Percentiles rank a stretch among this genome's conserved stretches.
These are phyloP conservation scores for Ulota crispa DNA, from an alignment of 225 moss, liverwort and hornwort genomes.

Conservation along the genomic window DNA sequence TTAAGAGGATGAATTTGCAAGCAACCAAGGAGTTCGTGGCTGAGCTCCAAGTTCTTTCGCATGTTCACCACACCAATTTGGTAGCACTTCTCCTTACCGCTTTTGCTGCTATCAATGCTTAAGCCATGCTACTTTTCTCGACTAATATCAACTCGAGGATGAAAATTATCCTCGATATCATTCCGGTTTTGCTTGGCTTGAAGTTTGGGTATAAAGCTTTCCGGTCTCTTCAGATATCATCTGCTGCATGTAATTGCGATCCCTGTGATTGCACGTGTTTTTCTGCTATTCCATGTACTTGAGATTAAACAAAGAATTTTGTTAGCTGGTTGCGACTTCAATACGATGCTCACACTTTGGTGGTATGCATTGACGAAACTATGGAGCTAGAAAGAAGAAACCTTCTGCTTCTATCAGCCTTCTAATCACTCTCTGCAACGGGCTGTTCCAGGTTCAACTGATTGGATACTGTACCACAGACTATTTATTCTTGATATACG, in stretches of 20 bases:
- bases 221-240: background rate
- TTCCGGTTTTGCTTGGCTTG: background rate
- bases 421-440: background rate
- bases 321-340: background rate
- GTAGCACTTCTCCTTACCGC: conserved; percentile 23
- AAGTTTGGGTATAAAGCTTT: background rate
- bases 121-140: background rate
- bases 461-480: conserved; percentile 93
- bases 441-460: conserved; percentile 69
- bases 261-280: background rate
- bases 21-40: conserved; percentile 83
- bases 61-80: conserved; percentile 90
- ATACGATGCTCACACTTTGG: background rate
- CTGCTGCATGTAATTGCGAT: background rate
- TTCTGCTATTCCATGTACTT: background rate
- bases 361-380: background rate
- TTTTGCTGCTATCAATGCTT: background rate
- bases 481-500: conserved; percentile 75
- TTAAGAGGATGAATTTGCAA: conserved; percentile 88
- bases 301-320: background rate
- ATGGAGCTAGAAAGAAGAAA: background rate
- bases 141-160: background rate
- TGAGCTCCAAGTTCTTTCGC: conserved; percentile 88
- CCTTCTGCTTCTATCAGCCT: background rate
- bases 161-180: background rate